Conservation (phyloP, 441 rosid species). For the Erodium moschatum region DNA sequence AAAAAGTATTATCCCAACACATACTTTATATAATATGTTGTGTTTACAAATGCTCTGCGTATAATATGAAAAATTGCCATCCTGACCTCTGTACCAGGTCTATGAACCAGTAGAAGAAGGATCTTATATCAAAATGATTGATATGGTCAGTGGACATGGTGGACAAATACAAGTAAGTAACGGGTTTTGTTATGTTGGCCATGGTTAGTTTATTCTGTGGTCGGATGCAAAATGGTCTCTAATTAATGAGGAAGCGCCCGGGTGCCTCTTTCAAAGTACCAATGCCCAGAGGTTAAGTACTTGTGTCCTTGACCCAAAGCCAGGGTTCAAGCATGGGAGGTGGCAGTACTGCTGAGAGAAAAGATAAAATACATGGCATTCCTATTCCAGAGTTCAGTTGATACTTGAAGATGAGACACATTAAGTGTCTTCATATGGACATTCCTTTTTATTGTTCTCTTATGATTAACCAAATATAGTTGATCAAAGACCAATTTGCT, state of each 20-base stretch:
- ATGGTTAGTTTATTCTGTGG: neutral
- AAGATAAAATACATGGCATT: neutral
- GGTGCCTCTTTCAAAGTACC: neutral
- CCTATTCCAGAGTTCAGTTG: neutral
- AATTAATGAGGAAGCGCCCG: neutral
- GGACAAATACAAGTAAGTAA: constrained; percentile 87
- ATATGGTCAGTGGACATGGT: constrained; percentile 93
- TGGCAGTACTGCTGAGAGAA: neutral
- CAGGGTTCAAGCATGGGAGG: neutral
- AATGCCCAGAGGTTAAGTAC: neutral
- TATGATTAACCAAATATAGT: neutral
- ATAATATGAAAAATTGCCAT: constrained; percentile 13
- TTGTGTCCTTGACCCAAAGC: neutral
- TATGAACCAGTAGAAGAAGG: constrained; percentile 99
- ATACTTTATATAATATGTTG: constrained; percentile 19
- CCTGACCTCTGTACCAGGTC: constrained; percentile 42
- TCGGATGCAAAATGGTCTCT: constrained; percentile 7
- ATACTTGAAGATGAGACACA: constrained; percentile 3
- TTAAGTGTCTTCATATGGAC: neutral
- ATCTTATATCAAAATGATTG: constrained; percentile 97
- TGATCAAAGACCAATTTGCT: neutral
- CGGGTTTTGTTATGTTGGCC: neutral
- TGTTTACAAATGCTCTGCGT: constrained; percentile 17
- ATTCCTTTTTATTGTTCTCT: neutral
- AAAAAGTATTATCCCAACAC: constrained; percentile 42